Base-by-base conservation (phyloP, 148 eudicot species). In the Talinum fruticosum region DNA sequence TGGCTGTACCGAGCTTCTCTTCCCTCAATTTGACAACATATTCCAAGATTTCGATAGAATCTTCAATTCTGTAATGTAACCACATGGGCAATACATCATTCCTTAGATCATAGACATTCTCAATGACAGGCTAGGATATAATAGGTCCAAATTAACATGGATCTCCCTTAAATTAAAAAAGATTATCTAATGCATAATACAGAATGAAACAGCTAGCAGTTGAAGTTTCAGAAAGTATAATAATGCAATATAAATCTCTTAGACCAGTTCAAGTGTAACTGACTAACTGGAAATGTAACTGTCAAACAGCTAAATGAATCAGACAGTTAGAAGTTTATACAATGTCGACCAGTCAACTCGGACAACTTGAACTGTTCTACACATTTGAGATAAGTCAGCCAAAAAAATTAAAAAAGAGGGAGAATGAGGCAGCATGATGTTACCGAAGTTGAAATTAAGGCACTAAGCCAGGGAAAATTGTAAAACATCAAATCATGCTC, bases 1-100 rank as follows among this genome's bases (percentile, higher is more conserved):
- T 96, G 68, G 97, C 97, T 8, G 99, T 96, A 29, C 99, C 99
- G 32, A 96, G 97, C 83, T 96, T 90, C 86, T 96, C 99, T 85
- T 93, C 99, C 78, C 99, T 87, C 85, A 96, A 80, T 86, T 93
- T 93, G n/a, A 96, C 89, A 19, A 96, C 97, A 80, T 91, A 93
- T 79, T 96, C 99, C 90, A 93, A 81, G 67, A 93, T 93, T 92
- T 96, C 99, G 24, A 93, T 96, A 38, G 99, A 92, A 87, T 96
- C 99, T 76, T 96, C 99, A 30, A 93, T 84, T 80, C 99, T 96
- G 97, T 74, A 80, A 59, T 10, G n/a, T 21, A 54, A 80, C 4
- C 16, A 36, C 54, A 61, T 24, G 64, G 53, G 26, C 81, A 74
- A 47, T 12, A 62, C 37, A 69, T 77, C 81, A 82, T 67, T 76